Evolutionary conservation across 345 rosid species (phyloP).

Genomic region (Salix dunnii): DNA sequence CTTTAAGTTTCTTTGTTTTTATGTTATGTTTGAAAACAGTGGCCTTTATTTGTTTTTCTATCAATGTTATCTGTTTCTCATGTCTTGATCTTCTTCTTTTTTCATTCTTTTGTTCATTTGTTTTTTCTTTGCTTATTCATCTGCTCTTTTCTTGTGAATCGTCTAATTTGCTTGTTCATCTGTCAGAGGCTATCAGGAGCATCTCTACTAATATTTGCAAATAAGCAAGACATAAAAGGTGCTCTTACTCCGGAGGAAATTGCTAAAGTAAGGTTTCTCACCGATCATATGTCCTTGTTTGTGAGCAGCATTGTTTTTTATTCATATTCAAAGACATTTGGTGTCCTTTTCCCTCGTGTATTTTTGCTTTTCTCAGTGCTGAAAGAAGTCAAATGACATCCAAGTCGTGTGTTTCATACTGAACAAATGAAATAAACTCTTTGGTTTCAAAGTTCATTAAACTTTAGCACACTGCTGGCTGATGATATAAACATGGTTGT

Average conservation of each 20-base stretch:
- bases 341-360: too few relatives aligned
- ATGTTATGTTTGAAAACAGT: neutral
- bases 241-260: slow-evolving; percentile 81
- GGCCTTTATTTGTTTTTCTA: neutral
- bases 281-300: neutral
- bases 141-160: neutral
- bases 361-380: too few relatives aligned
- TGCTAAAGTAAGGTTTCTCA: slow-evolving; percentile 55
- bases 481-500: neutral
- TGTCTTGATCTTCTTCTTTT: neutral
- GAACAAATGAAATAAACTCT: too few relatives aligned
- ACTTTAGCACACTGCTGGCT: neutral
- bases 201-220: slow-evolving; percentile 76
- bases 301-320: neutral
- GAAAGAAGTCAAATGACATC: neutral
- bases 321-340: neutral
- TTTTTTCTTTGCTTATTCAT: neutral
- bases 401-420: too few relatives aligned
- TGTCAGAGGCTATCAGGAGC: slow-evolving; percentile 89
- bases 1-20: neutral
- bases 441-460: too few relatives aligned
- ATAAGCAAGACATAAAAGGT: slow-evolving; percentile 90
- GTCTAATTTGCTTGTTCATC: slow-evolving; percentile 2
- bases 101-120: neutral
- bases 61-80: neutral